Evolutionary conservation across 495 filamentous ascomycete genomes (phyloP).

Genomic region (Aspergillus sclerotiicarbonarius): DNA sequence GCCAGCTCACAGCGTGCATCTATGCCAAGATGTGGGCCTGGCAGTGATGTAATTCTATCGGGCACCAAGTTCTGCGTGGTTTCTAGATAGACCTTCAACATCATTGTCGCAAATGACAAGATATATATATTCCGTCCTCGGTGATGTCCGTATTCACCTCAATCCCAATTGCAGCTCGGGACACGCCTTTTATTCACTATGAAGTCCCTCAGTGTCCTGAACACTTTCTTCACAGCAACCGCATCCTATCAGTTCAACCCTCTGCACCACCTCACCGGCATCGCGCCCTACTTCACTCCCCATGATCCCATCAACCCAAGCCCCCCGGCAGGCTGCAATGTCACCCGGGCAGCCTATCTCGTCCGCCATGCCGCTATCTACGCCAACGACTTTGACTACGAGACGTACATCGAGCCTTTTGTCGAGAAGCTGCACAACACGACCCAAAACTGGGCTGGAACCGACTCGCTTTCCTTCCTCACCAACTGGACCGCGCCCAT

Average conservation of each 20-base stretch:
- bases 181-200: too few relatives aligned
- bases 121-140: too few relatives aligned
- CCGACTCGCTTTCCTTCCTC: conserved; percentile 14
- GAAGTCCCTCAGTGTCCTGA: conserved; percentile 2
- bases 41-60: too few relatives aligned
- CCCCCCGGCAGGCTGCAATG: conserved; percentile 21
- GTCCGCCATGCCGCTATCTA: conserved; percentile 30
- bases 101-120: too few relatives aligned
- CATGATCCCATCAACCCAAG: conserved; percentile 17
- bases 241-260: conserved; percentile 26
- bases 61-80: too few relatives aligned
- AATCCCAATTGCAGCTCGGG: too few relatives aligned
- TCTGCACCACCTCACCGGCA: conserved; percentile 18
- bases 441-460: conserved; percentile 14
- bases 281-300: conserved; percentile 17
- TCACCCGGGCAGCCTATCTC: conserved; percentile 22
- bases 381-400: conserved; percentile 29
- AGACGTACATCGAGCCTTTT: conserved; percentile 23
- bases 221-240: background rate
- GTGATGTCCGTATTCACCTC: too few relatives aligned
- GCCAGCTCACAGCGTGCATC: too few relatives aligned
- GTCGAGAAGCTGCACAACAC: conserved; percentile 21
- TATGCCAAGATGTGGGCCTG: too few relatives aligned
- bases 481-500: conserved; percentile 22
- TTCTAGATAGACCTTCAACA: background rate